These are phyloP conservation scores for Plicaturopsis crispa DNA, from an alignment of 768 basidiomycete species.

Conservation along the genomic window DNA sequence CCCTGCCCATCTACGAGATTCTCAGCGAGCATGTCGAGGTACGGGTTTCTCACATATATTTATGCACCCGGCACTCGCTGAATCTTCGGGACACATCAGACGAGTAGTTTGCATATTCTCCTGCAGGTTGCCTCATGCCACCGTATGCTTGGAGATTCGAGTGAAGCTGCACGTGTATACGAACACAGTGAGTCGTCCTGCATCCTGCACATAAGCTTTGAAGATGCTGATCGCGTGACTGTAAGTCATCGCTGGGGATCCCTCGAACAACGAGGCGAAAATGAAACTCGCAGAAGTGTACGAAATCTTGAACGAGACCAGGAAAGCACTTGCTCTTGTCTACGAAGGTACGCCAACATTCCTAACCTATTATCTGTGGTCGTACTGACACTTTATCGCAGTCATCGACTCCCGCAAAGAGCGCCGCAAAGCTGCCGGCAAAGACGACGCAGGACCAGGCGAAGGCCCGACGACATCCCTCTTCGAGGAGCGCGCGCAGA, in stretches of 20 bases:
- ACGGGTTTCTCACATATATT: conserved; percentile 31
- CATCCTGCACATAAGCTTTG: neutral
- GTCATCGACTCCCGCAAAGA: conserved; percentile 59
- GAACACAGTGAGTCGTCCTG: conserved; percentile 52
- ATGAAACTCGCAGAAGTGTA: conserved; percentile 88
- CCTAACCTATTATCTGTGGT: too few relatives aligned
- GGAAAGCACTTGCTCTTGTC: conserved; percentile 77
- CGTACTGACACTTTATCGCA: conserved; percentile 12
- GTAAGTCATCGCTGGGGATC: conserved; percentile 70
- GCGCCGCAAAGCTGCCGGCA: conserved; percentile 24
- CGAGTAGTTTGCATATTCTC: conserved; percentile 63
- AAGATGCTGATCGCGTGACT: neutral
- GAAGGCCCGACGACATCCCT: too few relatives aligned
- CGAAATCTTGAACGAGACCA: conserved; percentile 73
- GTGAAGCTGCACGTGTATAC: conserved; percentile 77
- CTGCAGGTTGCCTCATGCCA: conserved; percentile 79
- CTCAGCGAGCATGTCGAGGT: conserved; percentile 61
- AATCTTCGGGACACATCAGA: conserved; percentile 32
- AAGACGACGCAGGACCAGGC: too few relatives aligned
- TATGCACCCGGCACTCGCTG: neutral
- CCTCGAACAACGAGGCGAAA: conserved; percentile 73
- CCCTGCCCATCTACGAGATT: conserved; percentile 71
- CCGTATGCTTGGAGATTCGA: conserved; percentile 65
- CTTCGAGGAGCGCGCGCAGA: conserved; percentile 1
- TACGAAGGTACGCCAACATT: conserved; percentile 57